A percentile compares a stretch with the other conserved stretches of the same genome.
Conservation (phyloP, 169 alveolate species). For the Eimeria brunetti region DNA sequence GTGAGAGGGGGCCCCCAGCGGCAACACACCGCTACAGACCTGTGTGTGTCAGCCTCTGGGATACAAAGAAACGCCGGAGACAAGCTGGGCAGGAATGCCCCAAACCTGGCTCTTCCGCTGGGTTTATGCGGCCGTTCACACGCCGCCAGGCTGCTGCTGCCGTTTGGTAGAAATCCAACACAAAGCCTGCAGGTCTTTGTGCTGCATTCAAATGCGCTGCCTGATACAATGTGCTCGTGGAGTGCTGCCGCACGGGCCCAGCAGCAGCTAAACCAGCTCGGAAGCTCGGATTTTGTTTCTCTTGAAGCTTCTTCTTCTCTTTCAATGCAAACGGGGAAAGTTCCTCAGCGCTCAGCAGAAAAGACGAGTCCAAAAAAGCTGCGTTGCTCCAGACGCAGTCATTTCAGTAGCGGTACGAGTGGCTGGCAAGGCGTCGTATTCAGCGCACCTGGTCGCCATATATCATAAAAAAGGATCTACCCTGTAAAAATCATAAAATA, state of each 20-base stretch:
- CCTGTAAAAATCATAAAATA: background rate
- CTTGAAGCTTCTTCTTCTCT: background rate
- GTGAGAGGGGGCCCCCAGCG: background rate
- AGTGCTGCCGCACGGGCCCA: slow-evolving; percentile 16
- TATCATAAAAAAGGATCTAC: background rate
- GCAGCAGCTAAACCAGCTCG: background rate
- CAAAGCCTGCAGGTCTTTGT: background rate
- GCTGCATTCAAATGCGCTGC: background rate
- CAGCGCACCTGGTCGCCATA: background rate
- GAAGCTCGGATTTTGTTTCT: background rate
- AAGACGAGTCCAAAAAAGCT: background rate
- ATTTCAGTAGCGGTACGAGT: background rate
- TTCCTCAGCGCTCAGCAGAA: background rate
- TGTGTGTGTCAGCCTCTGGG: background rate
- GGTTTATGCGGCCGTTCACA: background rate
- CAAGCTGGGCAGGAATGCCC: background rate
- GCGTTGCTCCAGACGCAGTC: background rate
- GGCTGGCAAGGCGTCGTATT: background rate
- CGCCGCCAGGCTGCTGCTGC: background rate
- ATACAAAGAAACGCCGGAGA: background rate
- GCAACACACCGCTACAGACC: background rate
- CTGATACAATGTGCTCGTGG: background rate
- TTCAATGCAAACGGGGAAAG: background rate
- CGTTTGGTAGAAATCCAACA: background rate
- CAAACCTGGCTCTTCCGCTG: background rate